Base-by-base conservation (phyloP, 2,329 filamentous ascomycete genomes). In the Penicillium sp. region DNA sequence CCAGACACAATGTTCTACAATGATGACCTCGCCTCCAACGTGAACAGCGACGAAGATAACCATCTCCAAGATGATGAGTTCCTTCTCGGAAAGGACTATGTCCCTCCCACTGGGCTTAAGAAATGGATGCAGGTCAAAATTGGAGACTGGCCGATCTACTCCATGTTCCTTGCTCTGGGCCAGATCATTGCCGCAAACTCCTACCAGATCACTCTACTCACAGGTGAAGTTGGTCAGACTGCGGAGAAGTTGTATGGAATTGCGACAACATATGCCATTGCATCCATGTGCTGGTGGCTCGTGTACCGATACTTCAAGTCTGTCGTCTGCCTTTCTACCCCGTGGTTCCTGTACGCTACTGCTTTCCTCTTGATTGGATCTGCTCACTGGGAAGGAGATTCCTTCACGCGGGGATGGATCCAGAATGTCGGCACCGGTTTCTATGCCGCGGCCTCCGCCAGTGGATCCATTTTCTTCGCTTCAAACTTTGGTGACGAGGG, bases 151-250 rank as follows among this genome's bases (percentile, higher is more conserved):
- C 81, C 80, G 0, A 60, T 83, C n/a, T 84, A 84, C 61, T 76
- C 78, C 3, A 74, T 83, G 55, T 71, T 83, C 43, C 73, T 84
- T 21, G 79, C 79, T 6, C 69, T 82, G 37, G 78, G 79, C 29
- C 81, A 84, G 58, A 78, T 84, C 54, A 77, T 84, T 42, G 79
- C 81, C 1, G 78, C 80, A 49, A 83, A 83, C 64, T 83, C 79
- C 0, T 83, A 84, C 68, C 82, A 85, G 61, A 81, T 85, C 60
- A 83, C 81, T 1, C 72, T 85, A n/a, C 72, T 85, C n/a, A 81
- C 80, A 0, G 82, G 82, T n/a, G 76, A 81, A 57, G 72, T 81
- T 26, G 80, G 79, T 56, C 73, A 84, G 61, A 75, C 75, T 7
- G 78, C 80, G 2, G 65, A 71, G 34, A 79, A 81, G 61, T 71